phyloP scores from a whole-genome alignment of 164 flowering plant species.

The Tetracentron sinense region DNA sequence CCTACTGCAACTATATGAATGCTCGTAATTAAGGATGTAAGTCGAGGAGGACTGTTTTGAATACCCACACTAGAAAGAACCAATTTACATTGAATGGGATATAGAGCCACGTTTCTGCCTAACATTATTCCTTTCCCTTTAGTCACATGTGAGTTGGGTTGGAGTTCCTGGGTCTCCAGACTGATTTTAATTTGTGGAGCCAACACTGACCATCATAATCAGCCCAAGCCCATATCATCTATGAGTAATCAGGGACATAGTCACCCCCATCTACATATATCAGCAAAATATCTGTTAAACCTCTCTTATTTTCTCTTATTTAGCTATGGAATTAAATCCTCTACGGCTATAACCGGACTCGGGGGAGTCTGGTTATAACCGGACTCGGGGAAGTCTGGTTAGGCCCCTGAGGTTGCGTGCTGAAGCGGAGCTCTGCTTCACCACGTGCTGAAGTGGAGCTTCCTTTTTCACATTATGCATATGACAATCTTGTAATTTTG shows the following conservation, averaged over 20 bases:
- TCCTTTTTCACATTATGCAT: too few species aligned
- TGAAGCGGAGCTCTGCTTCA: too few species aligned
- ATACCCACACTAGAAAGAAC: not conserved
- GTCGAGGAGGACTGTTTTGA: not conserved
- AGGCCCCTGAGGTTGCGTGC: too few species aligned
- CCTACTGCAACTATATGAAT: conserved; percentile 14
- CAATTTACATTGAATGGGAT: conserved; percentile 4
- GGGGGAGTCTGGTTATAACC: too few species aligned
- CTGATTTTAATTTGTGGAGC: conserved; percentile 20
- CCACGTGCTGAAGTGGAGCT: too few species aligned
- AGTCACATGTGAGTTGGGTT: conserved; percentile 8
- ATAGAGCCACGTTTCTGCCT: not conserved
- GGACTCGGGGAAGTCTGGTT: too few species aligned
- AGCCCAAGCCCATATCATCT: not conserved
- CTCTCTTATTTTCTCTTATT: not conserved
- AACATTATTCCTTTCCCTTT: conserved; percentile 10
- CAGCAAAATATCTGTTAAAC: not conserved
- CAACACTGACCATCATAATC: conserved; percentile 16
- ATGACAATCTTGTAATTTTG: too few species aligned
- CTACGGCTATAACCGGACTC: too few species aligned
- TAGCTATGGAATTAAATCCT: too few species aligned
- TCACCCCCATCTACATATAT: not conserved
- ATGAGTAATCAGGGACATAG: conserved; percentile 9
- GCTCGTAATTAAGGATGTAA: conserved; percentile 5
- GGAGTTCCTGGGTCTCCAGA: conserved; percentile 18